Percentiles rank a stretch among this genome's conserved stretches.
phyloP scores from a whole-genome alignment of 345 rosid species.

The Aquilaria sinensis region DNA sequence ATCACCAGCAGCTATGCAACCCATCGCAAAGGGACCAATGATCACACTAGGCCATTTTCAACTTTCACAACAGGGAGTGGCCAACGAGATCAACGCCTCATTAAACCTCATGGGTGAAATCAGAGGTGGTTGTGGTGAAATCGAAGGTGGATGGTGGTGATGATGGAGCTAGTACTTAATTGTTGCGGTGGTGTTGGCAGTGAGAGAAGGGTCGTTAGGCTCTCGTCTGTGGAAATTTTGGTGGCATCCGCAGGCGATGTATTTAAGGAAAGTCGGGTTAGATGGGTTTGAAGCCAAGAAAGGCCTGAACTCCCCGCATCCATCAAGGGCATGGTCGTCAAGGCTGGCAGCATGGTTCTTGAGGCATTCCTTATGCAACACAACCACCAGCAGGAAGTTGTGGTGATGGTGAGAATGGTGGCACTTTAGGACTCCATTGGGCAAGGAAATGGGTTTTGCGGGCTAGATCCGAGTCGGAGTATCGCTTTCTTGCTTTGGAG shows the following conservation, averaged over 20 bases:
- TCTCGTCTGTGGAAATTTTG: slow-evolving; percentile 21
- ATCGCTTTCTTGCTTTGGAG: slow-evolving; percentile 42
- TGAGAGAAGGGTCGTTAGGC: slow-evolving; percentile 23
- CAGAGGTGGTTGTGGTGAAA: too few relatives aligned
- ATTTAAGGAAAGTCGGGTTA: slow-evolving; percentile 60
- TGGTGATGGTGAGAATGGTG: slow-evolving; percentile 25
- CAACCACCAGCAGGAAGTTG: slow-evolving; percentile 36
- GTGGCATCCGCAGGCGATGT: slow-evolving; percentile 84
- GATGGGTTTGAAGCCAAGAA: slow-evolving; percentile 33
- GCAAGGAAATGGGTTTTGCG: slow-evolving; percentile 43
- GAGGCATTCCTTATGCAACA: slow-evolving; percentile 3
- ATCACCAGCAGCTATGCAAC: too few relatives aligned
- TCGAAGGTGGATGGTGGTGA: slow-evolving; percentile 61
- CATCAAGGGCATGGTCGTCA: slow-evolving; percentile 70
- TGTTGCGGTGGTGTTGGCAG: slow-evolving; percentile 18
- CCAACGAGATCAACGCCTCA: too few relatives aligned
- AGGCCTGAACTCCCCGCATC: slow-evolving; percentile 83
- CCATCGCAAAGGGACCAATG: too few relatives aligned
- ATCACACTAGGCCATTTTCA: too few relatives aligned
- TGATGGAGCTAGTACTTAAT: slow-evolving; percentile 50
- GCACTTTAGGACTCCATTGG: slow-evolving; percentile 68
- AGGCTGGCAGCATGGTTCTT: slow-evolving; percentile 76
- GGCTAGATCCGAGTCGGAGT: slow-evolving; percentile 54
- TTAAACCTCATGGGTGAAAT: too few relatives aligned
- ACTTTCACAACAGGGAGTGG: too few relatives aligned